Base-by-base conservation (phyloP, 2,329 filamentous ascomycete species). In the Monosporascus sp. region DNA sequence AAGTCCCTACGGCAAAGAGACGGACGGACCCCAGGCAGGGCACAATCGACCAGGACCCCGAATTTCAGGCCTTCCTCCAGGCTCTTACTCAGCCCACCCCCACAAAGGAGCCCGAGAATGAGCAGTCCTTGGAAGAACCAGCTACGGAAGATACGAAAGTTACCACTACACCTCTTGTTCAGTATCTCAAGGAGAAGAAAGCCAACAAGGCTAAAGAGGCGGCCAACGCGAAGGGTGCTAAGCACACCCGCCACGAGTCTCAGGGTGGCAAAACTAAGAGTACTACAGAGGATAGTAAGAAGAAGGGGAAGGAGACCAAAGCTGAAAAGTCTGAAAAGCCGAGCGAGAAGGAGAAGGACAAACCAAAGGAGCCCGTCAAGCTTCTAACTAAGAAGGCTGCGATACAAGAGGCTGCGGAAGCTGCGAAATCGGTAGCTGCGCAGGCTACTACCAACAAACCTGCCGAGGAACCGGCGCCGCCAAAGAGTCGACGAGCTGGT, bases 11-110 rank as follows among this genome's bases (percentile, higher is more conserved):
- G 54, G 82, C 79, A 37, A 90, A 89, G 68, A 82, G 83, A 48
- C 85, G 90, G 36, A 82, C 84, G 51, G 94, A 99, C 74, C 84
- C 85, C 50, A 85, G 92, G 15, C 90, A 96, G 68, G 94, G 93
- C 50, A 96, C 91, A 3, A 97, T 99, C 60, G 94, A 99, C 63
- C 91, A 96, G 67, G 94, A 99, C 65, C 85, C 90, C 0, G 94
- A 97, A 62, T 99, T 97, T 63, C 95, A 97, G 75, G 84, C 86
- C 25, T 99, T 97, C 68, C 79, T 99, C 7, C 89, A 95, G 68
- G 88, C 83, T 51, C 79, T 97, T 47, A 95, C 92, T 1, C 90
- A 95, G 60, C 82, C 62, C 18, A 70, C 71, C 8, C 72, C 73
- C 1, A 63, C 73, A 5, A 81, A 77, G 49, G 78, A 82, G n/a